Evolutionary conservation across 148 eudicot species (phyloP), one percentile per base, ranked within the genome.

Genomic region (Spergularia bocconei): DNA sequence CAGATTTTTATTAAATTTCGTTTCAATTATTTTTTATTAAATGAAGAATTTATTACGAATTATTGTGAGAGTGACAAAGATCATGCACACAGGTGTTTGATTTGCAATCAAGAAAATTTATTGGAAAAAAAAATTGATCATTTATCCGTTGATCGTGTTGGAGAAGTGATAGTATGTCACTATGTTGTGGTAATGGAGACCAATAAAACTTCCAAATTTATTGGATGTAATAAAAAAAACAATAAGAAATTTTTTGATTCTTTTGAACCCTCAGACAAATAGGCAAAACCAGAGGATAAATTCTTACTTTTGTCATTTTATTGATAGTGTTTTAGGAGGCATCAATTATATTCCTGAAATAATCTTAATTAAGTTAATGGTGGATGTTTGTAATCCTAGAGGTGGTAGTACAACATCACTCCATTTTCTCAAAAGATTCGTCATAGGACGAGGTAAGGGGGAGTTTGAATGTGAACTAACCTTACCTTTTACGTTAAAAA

Each of bases 141-240:
- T 0, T 65, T 50, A 13, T 13, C 3, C 14, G 57, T 48, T 68
- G 21, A 41, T 39, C 48, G 16, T 67, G 56, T 67, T 20, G 21
- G 13, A n/a, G 25, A 41, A 44, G 70, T 66, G 50, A 41, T n/a
- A 0, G 19, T n/a, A 41, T 20, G 11, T 44, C 25, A 29, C 17
- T 14, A 20, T 68, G 38, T 50, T 20, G 23, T 50, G 38, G 13
- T 3, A 68, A 68, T 68, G 56, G 71, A 68, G 71, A 68, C 71
- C 48, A 44, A 6, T 44, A 6, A 44, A 20, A 20, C 12, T 20
- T 21, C 29, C 57, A 48, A 50, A 21, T 68, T 50, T 20, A 68
- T 20, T 68, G 39, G 55, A 68, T 48, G 50, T 67, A 5, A 0
- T 16, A 14, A 7, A 10, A 10, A 38, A 12, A 47, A 44, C 20